These are phyloP conservation scores for Torulaspora microellipsoides DNA, from an alignment of 805 yeast genomes.

Conservation along the genomic window DNA sequence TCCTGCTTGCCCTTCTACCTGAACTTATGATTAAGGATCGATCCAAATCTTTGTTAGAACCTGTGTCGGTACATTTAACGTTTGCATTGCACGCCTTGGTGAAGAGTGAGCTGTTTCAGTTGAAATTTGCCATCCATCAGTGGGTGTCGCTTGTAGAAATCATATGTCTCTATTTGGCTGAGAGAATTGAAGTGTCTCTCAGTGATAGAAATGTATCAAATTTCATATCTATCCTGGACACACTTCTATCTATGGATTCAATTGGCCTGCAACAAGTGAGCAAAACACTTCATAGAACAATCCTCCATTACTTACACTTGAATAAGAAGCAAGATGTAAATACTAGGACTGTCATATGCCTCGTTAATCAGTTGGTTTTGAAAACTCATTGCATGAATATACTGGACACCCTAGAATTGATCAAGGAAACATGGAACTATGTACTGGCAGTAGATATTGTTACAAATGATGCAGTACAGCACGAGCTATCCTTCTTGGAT, in stretches of 20 bases:
- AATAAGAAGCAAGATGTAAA: conserved; percentile 28
- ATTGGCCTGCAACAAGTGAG: conserved; percentile 21
- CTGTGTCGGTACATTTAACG: conserved; percentile 25
- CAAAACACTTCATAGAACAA: conserved; percentile 14
- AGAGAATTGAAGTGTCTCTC: conserved; percentile 11
- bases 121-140: conserved; percentile 23
- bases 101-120: conserved; percentile 19
- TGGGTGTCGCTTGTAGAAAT: conserved; percentile 23
- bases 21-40: conserved; percentile 18
- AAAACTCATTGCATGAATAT: conserved; percentile 41
- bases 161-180: conserved; percentile 11
- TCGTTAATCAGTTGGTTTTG: conserved; percentile 44
- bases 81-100: conserved; percentile 21
- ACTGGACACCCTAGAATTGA: conserved; percentile 36
- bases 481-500: conserved; percentile 43
- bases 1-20: conserved; percentile 22
- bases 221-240: conserved; percentile 23
- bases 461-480: conserved; percentile 39
- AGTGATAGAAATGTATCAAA: conserved; percentile 30
- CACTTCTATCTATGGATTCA: conserved; percentile 26
- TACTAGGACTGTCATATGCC: conserved; percentile 36
- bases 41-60: conserved; percentile 14
- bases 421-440: conserved; percentile 38
- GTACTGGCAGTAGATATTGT: conserved; percentile 38
- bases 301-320: conserved; percentile 20